phyloP scores from a whole-genome alignment of 176 grass and related monocot species.

The Saccharum officinarum region DNA sequence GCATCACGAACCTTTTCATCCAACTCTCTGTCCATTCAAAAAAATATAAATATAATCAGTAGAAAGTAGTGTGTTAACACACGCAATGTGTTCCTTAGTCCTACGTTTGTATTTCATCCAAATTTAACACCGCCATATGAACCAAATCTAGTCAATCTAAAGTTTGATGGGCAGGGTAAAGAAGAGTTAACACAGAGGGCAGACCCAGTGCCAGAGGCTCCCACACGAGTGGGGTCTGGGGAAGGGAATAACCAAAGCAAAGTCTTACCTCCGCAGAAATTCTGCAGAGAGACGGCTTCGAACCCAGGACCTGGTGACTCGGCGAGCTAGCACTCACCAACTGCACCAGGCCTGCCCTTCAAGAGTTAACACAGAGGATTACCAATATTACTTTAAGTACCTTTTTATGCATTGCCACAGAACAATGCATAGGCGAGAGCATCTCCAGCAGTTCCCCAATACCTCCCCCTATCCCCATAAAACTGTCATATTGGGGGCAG shows the following conservation, averaged over 20 bases:
- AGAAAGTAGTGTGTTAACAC: background rate
- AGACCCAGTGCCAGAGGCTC: too few relatives aligned
- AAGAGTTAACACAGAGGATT: background rate
- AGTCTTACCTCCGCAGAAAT: too few relatives aligned
- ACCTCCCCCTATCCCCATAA: too few relatives aligned
- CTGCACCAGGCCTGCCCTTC: too few relatives aligned
- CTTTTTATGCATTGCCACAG: background rate
- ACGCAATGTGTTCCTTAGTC: background rate
- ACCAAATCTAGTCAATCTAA: background rate
- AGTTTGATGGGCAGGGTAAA: too few relatives aligned
- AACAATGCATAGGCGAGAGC: background rate
- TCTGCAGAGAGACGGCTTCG: too few relatives aligned
- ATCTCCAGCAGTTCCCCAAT: too few relatives aligned
- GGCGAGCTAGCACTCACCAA: too few relatives aligned
- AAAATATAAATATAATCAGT: background rate
- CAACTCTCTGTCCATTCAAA: slow-evolving; percentile 71
- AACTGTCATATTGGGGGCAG: too few relatives aligned
- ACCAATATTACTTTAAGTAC: background rate
- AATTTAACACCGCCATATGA: background rate
- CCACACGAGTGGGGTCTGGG: too few relatives aligned
- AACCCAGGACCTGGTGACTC: too few relatives aligned
- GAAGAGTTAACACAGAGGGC: background rate
- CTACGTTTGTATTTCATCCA: background rate
- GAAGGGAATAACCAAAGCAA: too few relatives aligned
- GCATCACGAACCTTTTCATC: slow-evolving; percentile 91